phyloP scores from a whole-genome alignment of 192 early-diverging fungal species.

The Coemansia sp. region DNA sequence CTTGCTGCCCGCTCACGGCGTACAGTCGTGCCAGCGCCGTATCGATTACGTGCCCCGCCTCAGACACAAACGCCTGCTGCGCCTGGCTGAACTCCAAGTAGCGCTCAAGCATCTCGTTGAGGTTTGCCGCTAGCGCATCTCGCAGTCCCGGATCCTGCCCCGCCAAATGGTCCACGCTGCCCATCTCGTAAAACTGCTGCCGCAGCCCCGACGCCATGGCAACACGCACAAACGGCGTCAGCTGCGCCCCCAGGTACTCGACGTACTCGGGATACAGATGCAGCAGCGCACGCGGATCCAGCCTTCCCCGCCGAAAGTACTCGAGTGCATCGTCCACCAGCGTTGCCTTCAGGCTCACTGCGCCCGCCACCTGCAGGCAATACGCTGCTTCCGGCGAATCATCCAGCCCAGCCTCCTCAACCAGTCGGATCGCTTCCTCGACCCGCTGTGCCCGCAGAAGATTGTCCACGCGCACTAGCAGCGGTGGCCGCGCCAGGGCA shows the following conservation, averaged over 20 bases:
- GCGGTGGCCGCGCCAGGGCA: slow-evolving; percentile 15
- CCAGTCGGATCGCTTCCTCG: slow-evolving; percentile 23
- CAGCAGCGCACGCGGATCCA: slow-evolving; percentile 40
- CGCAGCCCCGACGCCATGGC: slow-evolving; percentile 27
- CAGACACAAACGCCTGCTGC: slow-evolving; percentile 13
- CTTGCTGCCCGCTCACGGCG: slow-evolving; percentile 8
- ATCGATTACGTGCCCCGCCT: slow-evolving; percentile 29
- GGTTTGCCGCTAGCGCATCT: slow-evolving; percentile 12
- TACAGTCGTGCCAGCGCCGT: slow-evolving; percentile 34
- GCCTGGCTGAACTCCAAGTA: slow-evolving; percentile 21
- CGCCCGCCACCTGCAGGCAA: slow-evolving; percentile 36
- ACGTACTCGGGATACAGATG: slow-evolving; percentile 27
- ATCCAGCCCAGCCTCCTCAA: slow-evolving; percentile 13
- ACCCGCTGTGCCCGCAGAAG: slow-evolving; percentile 18
- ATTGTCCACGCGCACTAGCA: slow-evolving; percentile 9
- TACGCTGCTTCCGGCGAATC: slow-evolving; percentile 13
- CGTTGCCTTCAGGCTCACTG: slow-evolving; percentile 18
- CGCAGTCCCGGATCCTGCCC: slow-evolving; percentile 6
- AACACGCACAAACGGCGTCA: slow-evolving; percentile 30
- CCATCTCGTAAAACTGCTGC: slow-evolving; percentile 18
- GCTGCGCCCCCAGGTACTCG: slow-evolving; percentile 20
- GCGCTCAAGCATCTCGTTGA: slow-evolving; percentile 31
- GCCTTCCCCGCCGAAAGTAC: slow-evolving; percentile 19
- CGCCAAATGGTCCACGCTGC: slow-evolving; percentile 6
- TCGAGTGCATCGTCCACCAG: slow-evolving; percentile 38